Base-by-base conservation (phyloP, 148 eudicot species). In the Silene latifolia region DNA sequence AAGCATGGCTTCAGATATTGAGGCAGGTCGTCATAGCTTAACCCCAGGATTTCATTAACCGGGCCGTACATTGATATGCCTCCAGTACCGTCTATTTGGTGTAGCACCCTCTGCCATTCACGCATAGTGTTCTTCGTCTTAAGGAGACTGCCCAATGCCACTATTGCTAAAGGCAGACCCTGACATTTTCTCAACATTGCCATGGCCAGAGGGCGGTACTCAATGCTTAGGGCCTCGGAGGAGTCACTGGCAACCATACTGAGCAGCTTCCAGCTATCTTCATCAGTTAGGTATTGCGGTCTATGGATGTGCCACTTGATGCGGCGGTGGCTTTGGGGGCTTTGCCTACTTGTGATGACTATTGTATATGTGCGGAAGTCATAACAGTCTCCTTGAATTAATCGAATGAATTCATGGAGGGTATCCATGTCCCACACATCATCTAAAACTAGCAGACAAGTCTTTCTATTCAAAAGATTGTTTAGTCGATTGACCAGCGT, bases 1-100 rank as follows among this genome's bases (percentile, higher is more conserved):
- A 81, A 81, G 62, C 81, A 81, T 0, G 80, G 81, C 56, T 81
- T 77, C 24, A 81, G 61, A 64, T 81, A 74, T 27, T 63, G 9
- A 0, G 73, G 78, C 19, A 79, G 21, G 0, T 68, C 63, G 15
- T 79, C 70, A 42, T 68, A 79, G 47, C 82, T 79, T 4, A 68
- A 21, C 5, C 74, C 70, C 25, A 79, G 66, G 57, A 79, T 74
- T 11, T 76, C 74, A 11, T 81, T 77, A 2, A 81, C 74, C n/a
- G 81, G 69, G 19, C 59, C 51, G 21, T 78, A 78, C 1, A 73
- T 71, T 71, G 71, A 63, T 48, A 11, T 8, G 42, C 44, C 69
- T 9, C 61, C 59, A 23, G 14, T 14, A 7, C 62, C 71, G 7
- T 1, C 44, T 25, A 65, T 12, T 7, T 18, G 46, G 13, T 32